These are phyloP conservation scores for Plasmodium malariae DNA, from an alignment of 169 alveolate species.

Conservation along the genomic window DNA sequence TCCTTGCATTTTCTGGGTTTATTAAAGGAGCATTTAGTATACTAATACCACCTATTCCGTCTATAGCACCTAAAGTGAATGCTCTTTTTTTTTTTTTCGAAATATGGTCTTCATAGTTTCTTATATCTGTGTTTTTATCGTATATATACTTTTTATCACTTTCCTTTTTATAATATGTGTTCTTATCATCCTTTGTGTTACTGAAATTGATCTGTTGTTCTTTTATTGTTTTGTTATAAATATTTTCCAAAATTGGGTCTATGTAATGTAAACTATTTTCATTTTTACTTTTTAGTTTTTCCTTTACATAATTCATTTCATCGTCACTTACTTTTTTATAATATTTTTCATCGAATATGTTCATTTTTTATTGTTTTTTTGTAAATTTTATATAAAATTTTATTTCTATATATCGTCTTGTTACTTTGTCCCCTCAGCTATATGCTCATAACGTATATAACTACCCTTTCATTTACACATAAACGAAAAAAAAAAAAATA, in stretches of 20 bases:
- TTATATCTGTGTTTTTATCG: conserved; percentile 33
- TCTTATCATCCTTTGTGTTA: conserved; percentile 10
- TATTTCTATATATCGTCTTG: background rate
- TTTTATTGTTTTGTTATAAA: conserved; percentile 25
- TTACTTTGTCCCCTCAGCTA: too few species aligned
- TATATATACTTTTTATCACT: conserved; percentile 13
- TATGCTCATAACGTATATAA: too few species aligned
- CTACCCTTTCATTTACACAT: too few species aligned
- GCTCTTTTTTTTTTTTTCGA: conserved; percentile 61
- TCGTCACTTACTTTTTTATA: conserved; percentile 3
- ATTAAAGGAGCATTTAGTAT: conserved; percentile 64
- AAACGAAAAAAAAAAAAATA: too few species aligned
- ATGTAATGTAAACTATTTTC: conserved; percentile 13
- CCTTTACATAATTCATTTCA: conserved; percentile 27
- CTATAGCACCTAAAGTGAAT: conserved; percentile 61
- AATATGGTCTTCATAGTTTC: conserved; percentile 21
- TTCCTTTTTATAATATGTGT: conserved; percentile 24
- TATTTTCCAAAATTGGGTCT: conserved; percentile 6
- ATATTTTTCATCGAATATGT: background rate
- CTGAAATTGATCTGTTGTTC: conserved; percentile 11
- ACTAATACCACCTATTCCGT: conserved; percentile 63
- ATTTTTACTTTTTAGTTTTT: background rate
- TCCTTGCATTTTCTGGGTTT: conserved; percentile 41
- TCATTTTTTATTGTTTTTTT: conserved; percentile 9
- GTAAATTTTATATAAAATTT: background rate